These are phyloP conservation scores for Metrosideros polymorpha DNA, from an alignment of 441 rosid species.

Conservation along the genomic window DNA sequence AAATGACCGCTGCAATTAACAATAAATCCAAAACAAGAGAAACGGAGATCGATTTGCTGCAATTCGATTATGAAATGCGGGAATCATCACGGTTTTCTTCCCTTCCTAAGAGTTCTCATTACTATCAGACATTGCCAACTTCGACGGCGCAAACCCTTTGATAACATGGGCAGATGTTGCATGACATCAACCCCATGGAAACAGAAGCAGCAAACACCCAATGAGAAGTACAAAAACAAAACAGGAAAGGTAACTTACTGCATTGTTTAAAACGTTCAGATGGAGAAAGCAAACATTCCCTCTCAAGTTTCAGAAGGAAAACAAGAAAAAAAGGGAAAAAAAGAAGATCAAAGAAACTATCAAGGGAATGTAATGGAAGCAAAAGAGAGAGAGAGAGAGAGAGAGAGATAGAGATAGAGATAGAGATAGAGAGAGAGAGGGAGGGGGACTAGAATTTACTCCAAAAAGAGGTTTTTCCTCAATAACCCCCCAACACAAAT, in stretches of 20 bases:
- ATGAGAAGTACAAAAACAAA: neutral
- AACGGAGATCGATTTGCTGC: neutral
- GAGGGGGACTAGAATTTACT: neutral
- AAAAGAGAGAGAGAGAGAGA: neutral
- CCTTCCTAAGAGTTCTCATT: neutral
- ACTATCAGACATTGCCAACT: neutral
- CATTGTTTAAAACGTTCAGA: constrained; percentile 4
- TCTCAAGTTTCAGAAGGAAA: constrained; percentile 16
- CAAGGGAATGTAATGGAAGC: constrained; percentile 20
- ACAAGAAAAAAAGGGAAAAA: neutral
- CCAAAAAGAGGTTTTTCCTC: neutral
- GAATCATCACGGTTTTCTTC: neutral
- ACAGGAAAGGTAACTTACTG: neutral
- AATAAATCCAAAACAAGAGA: neutral
- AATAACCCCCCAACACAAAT: constrained; percentile 6
- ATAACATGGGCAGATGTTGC: neutral
- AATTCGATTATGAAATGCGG: neutral
- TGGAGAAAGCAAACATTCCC: constrained; percentile 24
- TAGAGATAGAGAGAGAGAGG: neutral
- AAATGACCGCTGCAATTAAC: neutral
- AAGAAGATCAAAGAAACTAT: constrained; percentile 16
- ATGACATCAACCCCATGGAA: neutral
- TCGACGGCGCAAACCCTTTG: neutral
- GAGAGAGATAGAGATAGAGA: neutral
- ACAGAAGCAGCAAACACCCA: neutral